phyloP scores from a whole-genome alignment of 257 asterid genomes.

The Solanum arcanum region DNA sequence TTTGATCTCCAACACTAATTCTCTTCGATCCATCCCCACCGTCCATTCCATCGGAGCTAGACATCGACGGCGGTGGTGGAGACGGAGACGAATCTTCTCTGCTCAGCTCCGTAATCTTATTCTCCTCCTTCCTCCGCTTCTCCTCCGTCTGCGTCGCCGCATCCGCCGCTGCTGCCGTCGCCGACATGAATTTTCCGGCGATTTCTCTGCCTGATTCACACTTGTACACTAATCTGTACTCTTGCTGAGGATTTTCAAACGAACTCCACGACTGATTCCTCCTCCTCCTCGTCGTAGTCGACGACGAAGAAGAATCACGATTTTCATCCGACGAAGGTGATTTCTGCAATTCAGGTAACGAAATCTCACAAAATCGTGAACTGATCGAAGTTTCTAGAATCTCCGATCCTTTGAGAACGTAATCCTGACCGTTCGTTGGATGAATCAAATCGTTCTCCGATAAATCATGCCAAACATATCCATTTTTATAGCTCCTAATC shows the following conservation, averaged over 20 bases:
- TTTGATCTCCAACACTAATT: not conserved
- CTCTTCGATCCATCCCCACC: constrained; percentile 5
- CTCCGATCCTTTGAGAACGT: constrained; percentile 31
- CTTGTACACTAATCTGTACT: constrained; percentile 11
- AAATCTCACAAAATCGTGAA: not conserved
- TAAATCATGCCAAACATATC: constrained; percentile 36
- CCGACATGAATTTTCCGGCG: not conserved
- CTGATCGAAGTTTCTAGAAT: not conserved
- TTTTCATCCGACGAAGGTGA: not conserved
- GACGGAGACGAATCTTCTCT: constrained; percentile 23
- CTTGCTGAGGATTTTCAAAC: constrained; percentile 6
- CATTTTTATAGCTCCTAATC: constrained; percentile 24
- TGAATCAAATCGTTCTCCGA: constrained; percentile 23
- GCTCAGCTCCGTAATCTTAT: constrained; percentile 13
- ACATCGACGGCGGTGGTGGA: constrained; percentile 9
- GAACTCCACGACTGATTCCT: constrained; percentile 27
- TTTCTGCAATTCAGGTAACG: not conserved
- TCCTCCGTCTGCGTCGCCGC: constrained; percentile 25
- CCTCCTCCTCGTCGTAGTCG: constrained; percentile 1
- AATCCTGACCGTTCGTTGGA: constrained; percentile 24
- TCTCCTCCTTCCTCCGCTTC: not conserved
- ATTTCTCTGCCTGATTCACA: constrained; percentile 20
- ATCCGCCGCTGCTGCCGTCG: not conserved
- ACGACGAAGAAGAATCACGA: not conserved
- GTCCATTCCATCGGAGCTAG: constrained; percentile 15